phyloP scores from a whole-genome alignment of 176 grass and related monocot genomes.

The Otatea glauca region DNA sequence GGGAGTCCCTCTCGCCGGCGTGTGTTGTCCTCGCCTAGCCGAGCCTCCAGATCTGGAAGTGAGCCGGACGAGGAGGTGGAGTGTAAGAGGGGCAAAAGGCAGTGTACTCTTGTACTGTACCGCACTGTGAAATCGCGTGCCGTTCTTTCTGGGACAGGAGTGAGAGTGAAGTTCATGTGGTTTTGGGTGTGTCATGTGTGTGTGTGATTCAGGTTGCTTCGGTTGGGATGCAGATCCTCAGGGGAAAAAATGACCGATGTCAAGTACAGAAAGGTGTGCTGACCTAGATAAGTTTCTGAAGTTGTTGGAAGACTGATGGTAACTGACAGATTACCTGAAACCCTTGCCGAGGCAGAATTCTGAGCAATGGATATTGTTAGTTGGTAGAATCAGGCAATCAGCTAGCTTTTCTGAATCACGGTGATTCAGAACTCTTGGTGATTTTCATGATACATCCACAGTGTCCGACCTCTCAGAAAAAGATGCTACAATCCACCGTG shows the following conservation, averaged over 20 bases:
- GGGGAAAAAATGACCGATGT: background rate
- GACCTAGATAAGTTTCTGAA: background rate
- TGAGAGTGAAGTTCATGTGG: background rate
- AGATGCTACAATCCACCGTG: too few species aligned
- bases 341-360: background rate
- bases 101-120: background rate
- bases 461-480: too few species aligned
- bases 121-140: background rate
- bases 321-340: slow-evolving; percentile 17
- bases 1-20: slow-evolving; percentile 43
- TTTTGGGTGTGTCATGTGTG: background rate
- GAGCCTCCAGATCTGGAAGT: slow-evolving; percentile 50
- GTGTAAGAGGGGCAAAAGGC: slow-evolving; percentile 40
- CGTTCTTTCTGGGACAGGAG: background rate
- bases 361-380: background rate
- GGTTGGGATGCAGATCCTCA: background rate
- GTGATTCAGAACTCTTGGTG: background rate
- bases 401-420: background rate
- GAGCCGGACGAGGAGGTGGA: slow-evolving; percentile 30
- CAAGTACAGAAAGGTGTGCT: background rate
- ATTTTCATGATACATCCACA: too few species aligned
- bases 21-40: background rate
- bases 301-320: background rate
- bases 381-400: background rate
- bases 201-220: background rate